Evolutionary conservation across 176 grass and related monocot genomes (phyloP), one percentile per base, ranked within the genome.

Genomic region (Eragrostis nindensis): DNA sequence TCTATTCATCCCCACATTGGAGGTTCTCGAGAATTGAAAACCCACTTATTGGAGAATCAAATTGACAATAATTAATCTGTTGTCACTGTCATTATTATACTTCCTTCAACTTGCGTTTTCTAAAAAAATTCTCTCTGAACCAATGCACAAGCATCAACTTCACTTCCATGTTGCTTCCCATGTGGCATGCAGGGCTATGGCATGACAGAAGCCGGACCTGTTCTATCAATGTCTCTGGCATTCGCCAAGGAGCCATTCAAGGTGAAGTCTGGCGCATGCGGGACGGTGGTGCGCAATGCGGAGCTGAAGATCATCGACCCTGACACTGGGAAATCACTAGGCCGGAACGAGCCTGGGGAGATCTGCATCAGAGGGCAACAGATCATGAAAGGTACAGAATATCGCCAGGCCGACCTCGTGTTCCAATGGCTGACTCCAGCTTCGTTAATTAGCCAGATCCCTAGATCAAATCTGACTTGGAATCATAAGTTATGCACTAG

Each of bases 191-290:
- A 95, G 93, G 93, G 93, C 21, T 95, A 95, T 30, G 93, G 93
- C 10, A 95, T 95, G 93, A 95, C 93, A 0, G 93, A 95, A 79
- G 90, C 93, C 0, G 93, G 93, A 0, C 93, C 93, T 2, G 90
- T 95, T 68, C 71, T 95, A 19, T 88, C 90, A 1, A 95, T 95
- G 93, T 90, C 82, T 78, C 68, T 95, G 11, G 90, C 84, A 7
- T 95, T 95, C 53, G 93, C 93, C 2, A 92, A 92, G 77, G 90
- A 92, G 64, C 90, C 93, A 24, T 81, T 88, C 36, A 74, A 86
- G 30, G 87, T 87, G 4, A 95, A 95, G 83, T 86, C 90, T 0
- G 90, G 93, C 0, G 84, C 90, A 0, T 95, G 93, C 36, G 93
- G 93, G 24, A 95, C 90, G 19, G 93, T 95, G 45, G 90, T 92